Evolutionary conservation across 2,329 filamentous ascomycete genomes (phyloP).

Genomic region (Cladophialophora yegresii): DNA sequence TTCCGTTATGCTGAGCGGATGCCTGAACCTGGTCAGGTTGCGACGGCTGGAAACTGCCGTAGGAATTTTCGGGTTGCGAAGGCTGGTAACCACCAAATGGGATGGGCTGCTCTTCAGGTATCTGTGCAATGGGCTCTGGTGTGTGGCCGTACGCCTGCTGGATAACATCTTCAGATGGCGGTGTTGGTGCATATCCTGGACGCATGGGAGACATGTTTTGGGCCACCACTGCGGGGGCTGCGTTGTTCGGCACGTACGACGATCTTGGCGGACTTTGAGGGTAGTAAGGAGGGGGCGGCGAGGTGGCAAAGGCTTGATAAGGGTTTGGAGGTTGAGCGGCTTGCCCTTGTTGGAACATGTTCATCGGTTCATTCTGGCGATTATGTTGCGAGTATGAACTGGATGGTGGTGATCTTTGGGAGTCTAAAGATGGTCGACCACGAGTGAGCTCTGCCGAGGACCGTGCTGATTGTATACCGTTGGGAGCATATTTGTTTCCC

Average conservation of each 20-base stretch:
- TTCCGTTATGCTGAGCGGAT: conserved; percentile 23
- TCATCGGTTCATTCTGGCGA: conserved; percentile 38
- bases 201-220: conserved; percentile 36
- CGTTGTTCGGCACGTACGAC: conserved; percentile 36
- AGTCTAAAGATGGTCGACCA: conserved; percentile 53
- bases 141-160: conserved; percentile 23
- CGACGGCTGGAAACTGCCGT: conserved; percentile 20
- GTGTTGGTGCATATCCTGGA: conserved; percentile 36
- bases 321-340: conserved; percentile 30
- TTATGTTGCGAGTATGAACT: conserved; percentile 39
- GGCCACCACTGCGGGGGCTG: conserved; percentile 45
- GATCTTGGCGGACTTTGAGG: conserved; percentile 31
- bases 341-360: conserved; percentile 30
- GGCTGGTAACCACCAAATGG: conserved; percentile 24
- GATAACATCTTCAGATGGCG: conserved; percentile 26
- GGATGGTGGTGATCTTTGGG: conserved; percentile 47
- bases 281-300: conserved; percentile 30
- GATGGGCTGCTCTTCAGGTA: conserved; percentile 10
- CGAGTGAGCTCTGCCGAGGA: conserved; percentile 56
- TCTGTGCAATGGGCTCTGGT: conserved; percentile 8
- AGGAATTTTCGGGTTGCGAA: conserved; percentile 21
- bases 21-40: conserved; percentile 19
- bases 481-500: conserved; percentile 49
- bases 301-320: conserved; percentile 38
- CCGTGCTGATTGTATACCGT: conserved; percentile 50